phyloP scores from a whole-genome alignment of 352 stramenopile species.

The Aphanomyces euteiches region DNA sequence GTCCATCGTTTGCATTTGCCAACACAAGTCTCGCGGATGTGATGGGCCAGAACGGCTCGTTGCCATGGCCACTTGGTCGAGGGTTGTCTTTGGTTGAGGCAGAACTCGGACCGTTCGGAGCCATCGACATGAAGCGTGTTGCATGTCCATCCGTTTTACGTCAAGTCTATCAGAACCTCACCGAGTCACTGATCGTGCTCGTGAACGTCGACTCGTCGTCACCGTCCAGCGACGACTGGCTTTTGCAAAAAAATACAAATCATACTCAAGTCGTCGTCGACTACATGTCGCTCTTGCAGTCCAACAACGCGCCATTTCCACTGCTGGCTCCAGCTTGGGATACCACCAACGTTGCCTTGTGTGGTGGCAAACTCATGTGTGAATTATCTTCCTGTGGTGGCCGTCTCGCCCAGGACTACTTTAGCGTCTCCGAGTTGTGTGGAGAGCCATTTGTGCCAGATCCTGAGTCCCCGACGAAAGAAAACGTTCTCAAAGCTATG shows the following conservation, averaged over 20 bases:
- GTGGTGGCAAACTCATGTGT: constrained; percentile 18
- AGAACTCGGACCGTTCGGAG: constrained; percentile 11
- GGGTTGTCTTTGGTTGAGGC: neutral
- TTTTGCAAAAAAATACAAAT: constrained; percentile 10
- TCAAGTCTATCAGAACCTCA: constrained; percentile 12
- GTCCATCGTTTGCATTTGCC: neutral
- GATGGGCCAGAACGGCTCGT: neutral
- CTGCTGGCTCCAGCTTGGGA: neutral
- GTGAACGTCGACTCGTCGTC: constrained; percentile 1
- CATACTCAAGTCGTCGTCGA: neutral
- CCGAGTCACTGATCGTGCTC: neutral
- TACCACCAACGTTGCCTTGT: neutral
- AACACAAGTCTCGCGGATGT: neutral
- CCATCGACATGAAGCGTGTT: constrained; percentile 16
- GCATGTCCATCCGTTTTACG: constrained; percentile 4
- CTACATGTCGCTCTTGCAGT: neutral
- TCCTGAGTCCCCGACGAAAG: neutral
- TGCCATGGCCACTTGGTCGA: constrained; percentile 3
- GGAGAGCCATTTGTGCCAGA: neutral
- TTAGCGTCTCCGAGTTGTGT: neutral
- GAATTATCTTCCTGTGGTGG: neutral
- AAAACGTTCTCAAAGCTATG: neutral
- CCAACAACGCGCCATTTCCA: neutral
- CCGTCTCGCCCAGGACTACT: constrained; percentile 5
- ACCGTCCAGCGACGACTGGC: neutral